These are phyloP conservation scores for Coriaria nepalensis DNA, from an alignment of 306 rosid species.

Conservation along the genomic window DNA sequence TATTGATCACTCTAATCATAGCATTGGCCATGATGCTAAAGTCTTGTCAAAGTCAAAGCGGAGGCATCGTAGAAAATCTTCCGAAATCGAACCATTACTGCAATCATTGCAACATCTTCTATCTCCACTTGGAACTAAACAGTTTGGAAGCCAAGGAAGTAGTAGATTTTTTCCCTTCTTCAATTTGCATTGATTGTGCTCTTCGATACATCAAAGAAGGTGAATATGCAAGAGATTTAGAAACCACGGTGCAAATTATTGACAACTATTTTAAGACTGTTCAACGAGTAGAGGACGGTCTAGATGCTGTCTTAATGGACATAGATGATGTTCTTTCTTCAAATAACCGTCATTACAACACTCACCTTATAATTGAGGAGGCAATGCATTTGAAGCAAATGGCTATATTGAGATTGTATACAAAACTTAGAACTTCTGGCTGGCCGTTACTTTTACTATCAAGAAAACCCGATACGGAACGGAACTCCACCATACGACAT, in stretches of 20 bases:
- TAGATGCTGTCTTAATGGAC: conserved; percentile 54
- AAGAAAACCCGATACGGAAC: conserved; percentile 31
- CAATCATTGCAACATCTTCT: conserved; percentile 41
- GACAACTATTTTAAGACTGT: conserved; percentile 33
- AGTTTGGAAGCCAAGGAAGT: conserved; percentile 34
- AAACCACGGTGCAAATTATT: conserved; percentile 32
- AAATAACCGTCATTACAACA: no score
- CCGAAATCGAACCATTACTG: conserved; percentile 23
- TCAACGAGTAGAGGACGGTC: conserved; percentile 23
- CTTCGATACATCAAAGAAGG: conserved; percentile 43
- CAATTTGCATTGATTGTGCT: conserved; percentile 32
- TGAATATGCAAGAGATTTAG: conserved; percentile 61
- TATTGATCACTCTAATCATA: conserved; percentile 44
- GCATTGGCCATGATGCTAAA: conserved; percentile 63
- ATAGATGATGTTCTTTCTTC: conserved; percentile 47
- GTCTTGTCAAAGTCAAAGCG: conserved; percentile 51
- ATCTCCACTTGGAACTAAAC: conserved; percentile 53
- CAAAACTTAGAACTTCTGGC: conserved; percentile 39
- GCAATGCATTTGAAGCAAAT: conserved; percentile 35
- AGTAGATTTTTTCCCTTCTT: no score
- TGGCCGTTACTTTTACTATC: conserved; percentile 67
- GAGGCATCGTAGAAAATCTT: conserved; percentile 36
- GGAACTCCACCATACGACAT: conserved; percentile 30
- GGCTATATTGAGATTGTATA: conserved; percentile 29
- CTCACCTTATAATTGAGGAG: conserved; percentile 18